Evolutionary conservation across 768 basidiomycete genomes (phyloP).

Genomic region (Trametopsis cervina): DNA sequence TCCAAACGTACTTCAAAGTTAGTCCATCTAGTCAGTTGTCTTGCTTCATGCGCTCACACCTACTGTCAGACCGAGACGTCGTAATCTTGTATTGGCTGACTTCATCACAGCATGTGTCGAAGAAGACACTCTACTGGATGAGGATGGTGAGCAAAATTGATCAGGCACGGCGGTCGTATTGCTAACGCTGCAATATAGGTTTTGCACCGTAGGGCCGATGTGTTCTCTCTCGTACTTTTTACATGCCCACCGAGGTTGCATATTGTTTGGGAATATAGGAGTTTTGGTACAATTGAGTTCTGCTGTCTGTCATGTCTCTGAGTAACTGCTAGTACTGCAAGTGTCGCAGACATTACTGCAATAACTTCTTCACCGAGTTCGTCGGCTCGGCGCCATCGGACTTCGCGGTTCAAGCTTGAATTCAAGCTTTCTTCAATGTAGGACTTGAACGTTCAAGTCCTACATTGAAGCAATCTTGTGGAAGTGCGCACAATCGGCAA

Average conservation of each 20-base stretch:
- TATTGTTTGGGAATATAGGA: no score
- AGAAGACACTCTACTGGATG: constrained; percentile 78
- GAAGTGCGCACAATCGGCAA: neutral
- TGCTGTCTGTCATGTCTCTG: no score
- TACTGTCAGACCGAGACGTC: constrained; percentile 62
- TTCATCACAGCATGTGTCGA: constrained; percentile 76
- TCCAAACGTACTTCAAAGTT: constrained; percentile 69
- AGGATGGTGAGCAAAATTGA: constrained; percentile 71
- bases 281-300: no score
- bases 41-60: neutral
- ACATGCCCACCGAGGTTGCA: no score
- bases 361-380: no score
- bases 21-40: no score
- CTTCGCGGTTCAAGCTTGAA: no score
- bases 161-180: neutral
- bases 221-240: no score
- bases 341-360: no score
- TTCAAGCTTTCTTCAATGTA: neutral
- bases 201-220: neutral
- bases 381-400: no score
- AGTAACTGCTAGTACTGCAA: no score
- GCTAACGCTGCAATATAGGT: neutral
- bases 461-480: neutral
- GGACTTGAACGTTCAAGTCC: neutral
- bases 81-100: constrained; percentile 70